Percentiles rank a stretch among this genome's conserved stretches.
Evolutionary conservation across 1,284 basidiomycete species (phyloP).

Genomic region (Sanghuangporus sanghuang): DNA sequence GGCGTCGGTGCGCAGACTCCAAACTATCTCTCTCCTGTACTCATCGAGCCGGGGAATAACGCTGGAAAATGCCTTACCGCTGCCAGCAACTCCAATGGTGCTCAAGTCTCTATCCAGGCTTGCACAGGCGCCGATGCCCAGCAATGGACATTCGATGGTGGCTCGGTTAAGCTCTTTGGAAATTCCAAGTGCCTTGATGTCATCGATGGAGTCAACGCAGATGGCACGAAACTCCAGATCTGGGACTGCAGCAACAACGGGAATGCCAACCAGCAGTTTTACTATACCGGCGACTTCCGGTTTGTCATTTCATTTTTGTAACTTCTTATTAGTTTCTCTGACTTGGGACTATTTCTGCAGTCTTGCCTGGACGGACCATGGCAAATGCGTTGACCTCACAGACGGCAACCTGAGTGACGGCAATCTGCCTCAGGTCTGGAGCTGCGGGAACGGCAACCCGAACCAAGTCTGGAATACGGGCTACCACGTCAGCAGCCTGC

Average conservation of each 20-base stretch:
- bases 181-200: conserved; percentile 44
- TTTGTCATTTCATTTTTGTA: conserved; percentile 1
- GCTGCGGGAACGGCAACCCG: conserved; percentile 32
- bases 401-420: conserved; percentile 35
- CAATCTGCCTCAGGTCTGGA: conserved; percentile 40
- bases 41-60: conserved; percentile 37
- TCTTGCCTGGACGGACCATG: conserved; percentile 40
- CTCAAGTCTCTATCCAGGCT: conserved; percentile 37
- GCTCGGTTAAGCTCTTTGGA: conserved; percentile 37
- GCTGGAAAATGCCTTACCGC: conserved; percentile 45
- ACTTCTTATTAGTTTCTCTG: neutral
- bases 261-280: conserved; percentile 39
- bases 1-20: conserved; percentile 13
- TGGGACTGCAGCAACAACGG: conserved; percentile 35
- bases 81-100: conserved; percentile 40
- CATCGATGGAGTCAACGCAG: conserved; percentile 30
- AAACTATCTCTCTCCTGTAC: conserved; percentile 24
- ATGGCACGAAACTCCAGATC: conserved; percentile 44
- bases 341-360: neutral
- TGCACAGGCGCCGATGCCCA: conserved; percentile 39
- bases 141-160: conserved; percentile 38
- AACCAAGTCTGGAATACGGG: conserved; percentile 50
- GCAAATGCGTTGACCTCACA: conserved; percentile 44
- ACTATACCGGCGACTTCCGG: conserved; percentile 37
- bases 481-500: conserved; percentile 36